Conservation (phyloP, 2,329 filamentous ascomycete genomes). For the Arachnomyces sp. region DNA sequence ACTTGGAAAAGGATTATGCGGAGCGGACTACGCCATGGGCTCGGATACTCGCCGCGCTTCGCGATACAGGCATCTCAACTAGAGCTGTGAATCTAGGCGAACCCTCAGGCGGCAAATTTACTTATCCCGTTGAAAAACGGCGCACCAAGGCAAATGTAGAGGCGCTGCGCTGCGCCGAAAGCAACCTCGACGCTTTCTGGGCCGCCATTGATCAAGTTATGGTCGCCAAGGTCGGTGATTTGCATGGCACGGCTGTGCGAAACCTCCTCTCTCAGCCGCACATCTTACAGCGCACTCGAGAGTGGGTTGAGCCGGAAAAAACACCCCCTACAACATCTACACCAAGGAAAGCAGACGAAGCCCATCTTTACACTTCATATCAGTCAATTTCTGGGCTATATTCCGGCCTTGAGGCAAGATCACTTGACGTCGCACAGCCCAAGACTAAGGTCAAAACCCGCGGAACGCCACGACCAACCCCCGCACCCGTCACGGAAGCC, state of each 20-base stretch:
- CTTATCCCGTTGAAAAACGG: slow-evolving; percentile 43
- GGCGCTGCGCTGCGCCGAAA: slow-evolving; percentile 41
- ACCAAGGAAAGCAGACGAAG: not conserved
- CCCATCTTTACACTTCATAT: slow-evolving; percentile 1
- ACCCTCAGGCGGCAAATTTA: slow-evolving; percentile 36
- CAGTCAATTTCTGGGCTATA: slow-evolving; percentile 19
- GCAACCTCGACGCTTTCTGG: slow-evolving; percentile 44
- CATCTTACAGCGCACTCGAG: slow-evolving; percentile 41
- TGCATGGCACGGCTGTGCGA: slow-evolving; percentile 21
- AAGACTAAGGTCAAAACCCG: slow-evolving; percentile 19
- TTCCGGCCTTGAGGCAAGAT: slow-evolving; percentile 13
- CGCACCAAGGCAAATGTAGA: slow-evolving; percentile 40
- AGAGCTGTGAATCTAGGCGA: slow-evolving; percentile 19
- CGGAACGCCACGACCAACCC: slow-evolving; percentile 5
- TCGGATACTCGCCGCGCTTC: not conserved
- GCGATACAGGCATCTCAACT: not conserved
- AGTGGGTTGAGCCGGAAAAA: slow-evolving; percentile 38
- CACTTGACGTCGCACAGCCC: slow-evolving; percentile 3
- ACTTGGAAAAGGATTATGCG: slow-evolving; percentile 17
- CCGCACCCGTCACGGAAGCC: not conserved
- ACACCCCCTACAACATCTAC: not conserved
- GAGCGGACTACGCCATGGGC: not conserved
- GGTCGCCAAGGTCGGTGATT: slow-evolving; percentile 10
- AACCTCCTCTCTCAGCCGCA: slow-evolving; percentile 28
- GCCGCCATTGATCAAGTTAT: slow-evolving; percentile 21